Base-by-base conservation (phyloP, 208 protist genomes). In the Leishmania mexicana region DNA sequence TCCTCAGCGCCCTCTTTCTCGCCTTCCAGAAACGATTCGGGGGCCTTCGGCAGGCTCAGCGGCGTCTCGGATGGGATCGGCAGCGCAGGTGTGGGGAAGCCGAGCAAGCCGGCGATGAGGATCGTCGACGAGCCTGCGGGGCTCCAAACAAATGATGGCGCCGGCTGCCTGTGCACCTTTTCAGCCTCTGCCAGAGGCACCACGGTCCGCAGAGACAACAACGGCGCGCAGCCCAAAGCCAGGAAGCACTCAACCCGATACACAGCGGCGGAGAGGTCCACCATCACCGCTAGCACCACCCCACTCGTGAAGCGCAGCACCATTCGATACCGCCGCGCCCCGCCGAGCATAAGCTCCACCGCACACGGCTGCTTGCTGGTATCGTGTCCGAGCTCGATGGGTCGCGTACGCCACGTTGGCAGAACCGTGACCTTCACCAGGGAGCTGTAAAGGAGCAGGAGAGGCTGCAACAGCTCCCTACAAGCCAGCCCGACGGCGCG, bases 161-260 rank as follows among this genome's bases (percentile, higher is more conserved):
- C 10, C 15, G 21, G 75, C 53, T n/a, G 17, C 62, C 64, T 31
- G 38, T 38, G 76, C 42, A 58, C 47, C 78, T 64, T 51, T 70
- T 47, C 79, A n/a, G 73, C 51, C 67, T 82, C 83, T 35, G 83
- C 64, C 10, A 83, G 70, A 58, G 75, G 68, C 64, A 62, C 53
- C 60, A 89, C 83, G 60, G 83, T 74, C 42, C 85, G 80, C 78
- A 94, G 84, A 11, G 90, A 90, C 58, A 82, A 62, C 65, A 93
- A 53, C 53, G 83, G 70, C 49, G 88, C 85, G n/a, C 68, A 58
- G 11, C 94, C 94, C 24, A 94, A 71, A 3, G 94, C 89, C 35
- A 96, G 74, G 86, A 95, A 96, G 49, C 82, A 83, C 84, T 97
- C 92, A 38, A 96, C 88, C 11, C 85, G 88, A 76, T 86, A 89